Evolutionary conservation across 192 early-diverging fungal genomes (phyloP), one percentile per base, ranked within the genome.

Genomic region (Coemansia sp.): DNA sequence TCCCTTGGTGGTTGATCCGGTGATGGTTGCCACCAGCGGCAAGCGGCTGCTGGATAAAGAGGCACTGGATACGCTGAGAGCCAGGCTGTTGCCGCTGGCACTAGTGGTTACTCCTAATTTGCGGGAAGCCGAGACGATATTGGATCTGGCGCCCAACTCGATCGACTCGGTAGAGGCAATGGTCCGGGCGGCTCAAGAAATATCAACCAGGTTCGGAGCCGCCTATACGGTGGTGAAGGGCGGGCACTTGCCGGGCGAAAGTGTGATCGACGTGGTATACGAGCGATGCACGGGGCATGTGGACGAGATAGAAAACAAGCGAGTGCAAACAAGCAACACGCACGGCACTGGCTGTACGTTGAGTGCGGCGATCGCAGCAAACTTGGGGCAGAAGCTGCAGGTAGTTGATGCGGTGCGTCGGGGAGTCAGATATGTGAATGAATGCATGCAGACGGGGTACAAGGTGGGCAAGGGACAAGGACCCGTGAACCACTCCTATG

Each of bases 301-400:
- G 36, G 57, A 60, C 5, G 70, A 82, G 26, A 65, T 87, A 26
- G 56, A 57, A 38, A 84, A 86, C 31, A 72, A 68, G 5, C 87
- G 79, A 57, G 57, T 91, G n/a, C 59, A 79, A 13, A 86, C 88
- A 5, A 74, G 57, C 28, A 88, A 86, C 65, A 90, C 88, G 0
- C 92, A 94, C 70, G 92, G 92, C 0, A 94, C 92, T 0, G 92
- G 92, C 44, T 94, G 92, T 56, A 94, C 92, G 5, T 65, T 92
- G 39, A 87, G 87, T 23, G 80, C 92, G 8, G 92, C 92, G 2
- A 88, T 94, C 57, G 81, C 89, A 14, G 83, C 87, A 6, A 59
- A 81, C 38, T 63, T 94, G 18, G 87, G 87, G 10, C 76, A 68
- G 42, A 86, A 83, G 4, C 28, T 69, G 45, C 38, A 62, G 33